Base-by-base conservation (phyloP, 805 yeast species). In the Spathaspora boniae region DNA sequence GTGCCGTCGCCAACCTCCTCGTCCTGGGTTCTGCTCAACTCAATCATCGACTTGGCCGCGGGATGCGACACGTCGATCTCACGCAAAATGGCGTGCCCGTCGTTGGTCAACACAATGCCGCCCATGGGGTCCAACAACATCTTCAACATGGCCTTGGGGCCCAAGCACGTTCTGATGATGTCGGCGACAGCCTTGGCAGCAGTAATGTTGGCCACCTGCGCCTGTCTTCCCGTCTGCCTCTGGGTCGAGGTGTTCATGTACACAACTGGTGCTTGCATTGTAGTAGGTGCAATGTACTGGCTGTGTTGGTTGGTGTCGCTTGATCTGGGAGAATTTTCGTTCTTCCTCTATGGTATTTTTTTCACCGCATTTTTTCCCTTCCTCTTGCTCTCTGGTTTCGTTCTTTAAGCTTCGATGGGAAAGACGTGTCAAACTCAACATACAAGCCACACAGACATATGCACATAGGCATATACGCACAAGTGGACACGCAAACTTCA, bases 171-270 rank as follows among this genome's bases (percentile, higher is more conserved):
- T 61, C 98, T 78, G 51, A 93, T 87, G 54, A 93, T 91, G 61
- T 93, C 98, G 0, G 97, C 94, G 27, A 91, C 98, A 2, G 98
- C 96, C 57, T 93, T 93, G n/a, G 99, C 99, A 4, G 99, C 98
- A 4, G 97, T 87, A 65, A 93, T 91, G 58, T 93, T 94, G 43
- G 96, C 86, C 43, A 86, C 74, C 65, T 93, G 99, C 2, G 99
- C 99, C 60, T 88, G 88, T 49, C 98, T 87, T 30, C 98, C 98
- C 25, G 88, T 80, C 58, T 93, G 95, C 55, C 98, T 81, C 58
- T 87, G 95, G 43, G 89, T 84, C 34, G 86, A 76, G 18, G 97
- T 84, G 70, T 91, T 67, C 60, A 67, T 52, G 47, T 67, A 67
- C 28, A 67, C 71, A 26, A 67, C 73, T 23, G 73, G 73, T 16